Percentiles rank a stretch among this genome's conserved stretches.
phyloP scores from a whole-genome alignment of 495 filamentous ascomycete genomes.

The Aspergillus avenaceus region DNA sequence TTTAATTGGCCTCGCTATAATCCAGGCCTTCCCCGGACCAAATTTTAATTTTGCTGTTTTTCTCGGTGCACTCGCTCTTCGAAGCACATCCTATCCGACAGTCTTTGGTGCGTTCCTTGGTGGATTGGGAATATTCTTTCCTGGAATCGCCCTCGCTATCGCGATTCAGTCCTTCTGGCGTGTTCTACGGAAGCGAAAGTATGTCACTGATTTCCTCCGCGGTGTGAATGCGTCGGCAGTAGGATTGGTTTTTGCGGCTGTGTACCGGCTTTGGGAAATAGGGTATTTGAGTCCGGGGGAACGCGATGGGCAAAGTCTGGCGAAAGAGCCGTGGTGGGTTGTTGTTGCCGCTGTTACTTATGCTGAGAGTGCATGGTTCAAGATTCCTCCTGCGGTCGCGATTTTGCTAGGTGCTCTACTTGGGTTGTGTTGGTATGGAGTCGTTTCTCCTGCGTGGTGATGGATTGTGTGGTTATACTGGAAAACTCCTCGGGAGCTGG shows the following conservation, averaged over 20 bases:
- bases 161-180: slow-evolving; percentile 71
- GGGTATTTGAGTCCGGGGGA: slow-evolving; percentile 57
- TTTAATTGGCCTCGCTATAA: slow-evolving; percentile 75
- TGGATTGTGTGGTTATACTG: too few species aligned
- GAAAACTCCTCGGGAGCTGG: too few species aligned
- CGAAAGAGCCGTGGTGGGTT: slow-evolving; percentile 71
- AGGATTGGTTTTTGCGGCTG: slow-evolving; percentile 77
- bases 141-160: slow-evolving; percentile 61
- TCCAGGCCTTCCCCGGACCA: slow-evolving; percentile 79
- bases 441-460: slow-evolving; percentile 26
- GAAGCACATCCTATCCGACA: slow-evolving; percentile 30
- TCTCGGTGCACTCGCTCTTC: slow-evolving; percentile 59
- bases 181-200: slow-evolving; percentile 47
- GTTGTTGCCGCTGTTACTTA: slow-evolving; percentile 61
- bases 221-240: slow-evolving; percentile 76
- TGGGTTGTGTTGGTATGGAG: slow-evolving; percentile 64
- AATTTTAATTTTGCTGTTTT: slow-evolving; percentile 90
- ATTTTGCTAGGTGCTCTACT: slow-evolving; percentile 63
- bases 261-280: slow-evolving; percentile 80
- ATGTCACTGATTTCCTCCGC: slow-evolving; percentile 54
- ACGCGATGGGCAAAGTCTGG: slow-evolving; percentile 52
- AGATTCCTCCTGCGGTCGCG: slow-evolving; percentile 53
- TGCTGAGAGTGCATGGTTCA: slow-evolving; percentile 60
- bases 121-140: slow-evolving; percentile 67
- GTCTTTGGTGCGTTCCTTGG: slow-evolving; percentile 60